These are phyloP conservation scores for Anthracocystis panici-leucophaei DNA, from an alignment of 1,284 basidiomycete species.

Conservation along the genomic window DNA sequence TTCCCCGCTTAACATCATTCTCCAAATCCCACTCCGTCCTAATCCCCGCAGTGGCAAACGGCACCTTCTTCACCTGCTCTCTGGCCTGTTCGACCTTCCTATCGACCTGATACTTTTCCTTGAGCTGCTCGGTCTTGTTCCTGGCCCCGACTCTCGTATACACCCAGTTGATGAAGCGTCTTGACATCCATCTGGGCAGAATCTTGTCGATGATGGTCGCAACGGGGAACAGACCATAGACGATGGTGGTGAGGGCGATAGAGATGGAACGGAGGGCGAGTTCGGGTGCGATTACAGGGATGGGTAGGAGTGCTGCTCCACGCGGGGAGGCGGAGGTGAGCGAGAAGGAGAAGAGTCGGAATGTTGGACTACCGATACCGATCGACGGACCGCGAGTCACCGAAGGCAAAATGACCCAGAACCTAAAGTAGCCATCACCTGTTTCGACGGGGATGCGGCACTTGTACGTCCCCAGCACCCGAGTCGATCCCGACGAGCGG, in stretches of 20 bases:
- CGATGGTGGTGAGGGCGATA: slow-evolving; percentile 41
- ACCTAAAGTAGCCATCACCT: slow-evolving; percentile 61
- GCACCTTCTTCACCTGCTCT: slow-evolving; percentile 49
- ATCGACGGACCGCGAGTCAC: slow-evolving; percentile 10
- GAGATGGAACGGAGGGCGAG: slow-evolving; percentile 50
- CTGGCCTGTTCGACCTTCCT: slow-evolving; percentile 45
- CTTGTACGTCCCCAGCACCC: slow-evolving; percentile 47
- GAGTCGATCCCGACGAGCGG: slow-evolving; percentile 13
- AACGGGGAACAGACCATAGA: slow-evolving; percentile 59
- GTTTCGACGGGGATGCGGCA: slow-evolving; percentile 53
- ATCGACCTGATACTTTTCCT: slow-evolving; percentile 48
- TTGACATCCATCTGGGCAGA: slow-evolving; percentile 43
- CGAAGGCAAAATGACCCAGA: slow-evolving; percentile 47
- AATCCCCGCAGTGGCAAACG: slow-evolving; percentile 59
- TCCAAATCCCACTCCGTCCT: slow-evolving; percentile 54
- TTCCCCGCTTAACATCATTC: slow-evolving; percentile 38
- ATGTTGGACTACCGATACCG: slow-evolving; percentile 47
- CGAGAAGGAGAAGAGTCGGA: slow-evolving; percentile 57
- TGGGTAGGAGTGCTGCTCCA: slow-evolving; percentile 52
- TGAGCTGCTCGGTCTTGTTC: slow-evolving; percentile 38
- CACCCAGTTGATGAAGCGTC: slow-evolving; percentile 48
- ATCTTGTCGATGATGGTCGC: slow-evolving; percentile 56
- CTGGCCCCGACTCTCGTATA: slow-evolving; percentile 55
- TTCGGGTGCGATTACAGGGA: slow-evolving; percentile 57
- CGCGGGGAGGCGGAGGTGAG: slow-evolving; percentile 58